Percentiles rank a stretch among this genome's conserved stretches.
Conservation (phyloP, 306 rosid genomes). For the Gillenia trifoliata region DNA sequence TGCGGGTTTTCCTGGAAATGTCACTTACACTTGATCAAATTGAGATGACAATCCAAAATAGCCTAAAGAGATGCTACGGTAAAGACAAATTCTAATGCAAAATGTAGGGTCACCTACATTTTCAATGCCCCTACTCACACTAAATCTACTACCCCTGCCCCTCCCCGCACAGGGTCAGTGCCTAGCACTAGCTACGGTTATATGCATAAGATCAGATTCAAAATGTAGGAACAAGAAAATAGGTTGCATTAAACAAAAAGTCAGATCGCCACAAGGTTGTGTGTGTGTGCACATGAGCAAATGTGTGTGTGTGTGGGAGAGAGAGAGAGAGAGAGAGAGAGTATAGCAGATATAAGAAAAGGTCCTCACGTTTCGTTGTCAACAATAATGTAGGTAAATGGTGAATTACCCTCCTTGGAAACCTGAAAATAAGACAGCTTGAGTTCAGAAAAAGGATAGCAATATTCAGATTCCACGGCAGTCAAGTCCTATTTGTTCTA, state of each 20-base stretch:
- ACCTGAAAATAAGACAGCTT: slow-evolving; percentile 52
- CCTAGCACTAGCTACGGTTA: not conserved
- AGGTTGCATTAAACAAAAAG: slow-evolving; percentile 6
- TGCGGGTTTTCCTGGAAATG: slow-evolving; percentile 73
- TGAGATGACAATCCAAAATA: not conserved
- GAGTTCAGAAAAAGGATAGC: slow-evolving; percentile 13
- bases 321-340: not conserved
- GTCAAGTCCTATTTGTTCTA: not conserved
- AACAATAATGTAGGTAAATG: slow-evolving; percentile 81
- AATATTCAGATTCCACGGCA: not conserved
- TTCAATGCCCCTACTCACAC: not conserved
- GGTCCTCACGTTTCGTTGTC: slow-evolving; percentile 77
- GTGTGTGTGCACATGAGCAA: not conserved
- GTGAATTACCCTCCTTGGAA: slow-evolving; percentile 73
- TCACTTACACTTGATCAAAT: slow-evolving; percentile 12
- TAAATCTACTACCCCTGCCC: not conserved
- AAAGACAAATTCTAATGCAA: not conserved
- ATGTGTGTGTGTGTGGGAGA: not conserved
- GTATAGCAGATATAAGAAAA: slow-evolving; percentile 4
- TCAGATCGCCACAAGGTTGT: not conserved
- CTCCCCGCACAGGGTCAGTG: not conserved
- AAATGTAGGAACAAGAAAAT: not conserved
- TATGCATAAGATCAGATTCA: not conserved
- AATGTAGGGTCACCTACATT: not conserved
- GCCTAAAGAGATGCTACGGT: not conserved